Base-by-base conservation (phyloP, 352 stramenopile species). In the Pythium volutum region DNA sequence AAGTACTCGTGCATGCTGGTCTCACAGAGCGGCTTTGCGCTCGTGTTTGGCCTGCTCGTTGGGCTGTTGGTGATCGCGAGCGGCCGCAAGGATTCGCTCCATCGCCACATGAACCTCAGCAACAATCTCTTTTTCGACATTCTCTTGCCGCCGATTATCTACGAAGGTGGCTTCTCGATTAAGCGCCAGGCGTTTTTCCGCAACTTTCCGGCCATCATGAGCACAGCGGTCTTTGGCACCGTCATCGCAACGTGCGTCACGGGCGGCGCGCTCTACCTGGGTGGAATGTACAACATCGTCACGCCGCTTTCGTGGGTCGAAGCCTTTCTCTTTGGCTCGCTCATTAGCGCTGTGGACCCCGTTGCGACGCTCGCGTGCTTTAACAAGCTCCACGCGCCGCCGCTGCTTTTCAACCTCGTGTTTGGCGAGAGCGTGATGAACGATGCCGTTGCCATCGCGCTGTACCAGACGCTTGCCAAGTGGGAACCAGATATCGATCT, bases 351-450 rank as follows among this genome's bases (percentile, higher is more conserved):
- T 0, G 97, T 97, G 41, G 95, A 98, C 74, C 93, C 95, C 22
- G 93, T 98, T 39, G 90, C 88, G 15, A 97, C 91, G 42, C 72
- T 98, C 7, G 88, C 88, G 29, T 94, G 94, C 56, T 98, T 98
- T 67, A 90, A 97, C 71, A 95, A 93, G 53, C 77, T 95, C 34
- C 79, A 93, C 59, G 85, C 74, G 22, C 83, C 84, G 22, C 89
- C 92, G 36, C 72, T 95, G 33, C 74, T 98, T 22, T 98, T 98
- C 70, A 98, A 98, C 64, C 81, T 98, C 29, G 90, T 98, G 7
- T 98, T 98, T 68, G 95, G 95, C 55, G 95, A 98, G 67, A 96
- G 82, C 42, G 90, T 97, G 10, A 74, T 98, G 42, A 98, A 98
- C 73, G 95, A 98, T 64, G 93, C 93, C 7, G 86, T 98, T 18